phyloP scores from a whole-genome alignment of 179 eudicot species.

The Beta lomatogona region DNA sequence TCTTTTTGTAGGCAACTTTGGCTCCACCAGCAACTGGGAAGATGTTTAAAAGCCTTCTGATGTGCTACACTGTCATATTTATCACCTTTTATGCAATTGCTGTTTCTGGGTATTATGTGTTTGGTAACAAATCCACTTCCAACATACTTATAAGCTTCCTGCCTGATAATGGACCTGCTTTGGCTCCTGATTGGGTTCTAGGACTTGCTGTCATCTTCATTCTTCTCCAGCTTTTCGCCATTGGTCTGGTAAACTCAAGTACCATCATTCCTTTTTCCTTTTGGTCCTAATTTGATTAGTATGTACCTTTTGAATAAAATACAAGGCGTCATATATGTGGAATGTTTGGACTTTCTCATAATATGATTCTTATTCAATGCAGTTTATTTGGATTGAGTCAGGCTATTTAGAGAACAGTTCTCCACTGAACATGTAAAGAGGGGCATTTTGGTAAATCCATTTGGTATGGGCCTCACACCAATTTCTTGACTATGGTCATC shows the following conservation, averaged over 20 bases:
- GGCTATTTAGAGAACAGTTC: too few species aligned
- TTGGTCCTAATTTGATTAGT: neutral
- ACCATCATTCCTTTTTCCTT: neutral
- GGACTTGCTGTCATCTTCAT: conserved; percentile 69
- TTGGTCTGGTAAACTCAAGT: conserved; percentile 64
- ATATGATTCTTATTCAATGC: too few species aligned
- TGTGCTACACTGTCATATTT: conserved; percentile 78
- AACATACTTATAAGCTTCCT: conserved; percentile 74
- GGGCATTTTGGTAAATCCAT: too few species aligned
- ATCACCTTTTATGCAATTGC: conserved; percentile 85
- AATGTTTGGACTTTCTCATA: too few species aligned
- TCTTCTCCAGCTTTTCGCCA: conserved; percentile 94
- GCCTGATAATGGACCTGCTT: conserved; percentile 71
- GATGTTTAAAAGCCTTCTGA: conserved; percentile 83
- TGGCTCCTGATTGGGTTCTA: conserved; percentile 79
- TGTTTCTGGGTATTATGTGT: conserved; percentile 72
- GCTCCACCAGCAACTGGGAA: conserved; percentile 95
- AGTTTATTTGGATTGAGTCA: too few species aligned
- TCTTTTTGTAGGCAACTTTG: conserved; percentile 62
- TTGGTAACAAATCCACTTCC: conserved; percentile 72
- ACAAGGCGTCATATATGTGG: too few species aligned
- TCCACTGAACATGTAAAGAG: too few species aligned
- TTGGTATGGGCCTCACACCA: too few species aligned
- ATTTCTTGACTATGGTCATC: too few species aligned
- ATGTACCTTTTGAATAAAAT: neutral